Base-by-base conservation (phyloP, 352 stramenopile genomes). In the Pseudoperonospora humuli region DNA sequence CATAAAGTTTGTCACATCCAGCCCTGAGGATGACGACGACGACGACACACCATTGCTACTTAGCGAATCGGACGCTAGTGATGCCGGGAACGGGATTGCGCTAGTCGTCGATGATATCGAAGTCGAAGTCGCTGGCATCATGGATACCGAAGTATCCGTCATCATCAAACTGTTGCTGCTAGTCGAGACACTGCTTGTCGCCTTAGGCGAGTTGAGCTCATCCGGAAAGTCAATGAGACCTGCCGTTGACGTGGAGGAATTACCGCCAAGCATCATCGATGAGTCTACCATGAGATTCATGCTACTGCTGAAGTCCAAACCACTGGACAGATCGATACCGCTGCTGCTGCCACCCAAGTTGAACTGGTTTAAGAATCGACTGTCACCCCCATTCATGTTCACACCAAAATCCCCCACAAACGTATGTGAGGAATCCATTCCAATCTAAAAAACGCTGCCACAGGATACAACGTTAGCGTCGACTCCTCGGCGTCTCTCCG, bases 161-260 rank as follows among this genome's bases (percentile, higher is more conserved):
- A 57, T 48, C 36, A 50, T 54, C 39, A 49, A 53, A 26, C 36
- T 50, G 24, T 40, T 56, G 37, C 45, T 57, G 29, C 38, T 46
- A 28, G 39, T 61, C 23, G 32, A 29, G 11, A 39, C 32, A 19
- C 42, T 50, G 20, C 24, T 54, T 17, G 47, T 33, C 6, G 27
- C 58, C 9, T 47, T 78, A 19, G 79, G 74, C 29, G 80, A 86
- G 39, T 93, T 87, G n/a, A 93, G 64, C 38, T 93, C 81, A 25
- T 89, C 81, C 0, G 81, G 81, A 46, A 93, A 91, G 41, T 91
- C 81, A 25, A 93, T 90, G 50, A 90, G 80, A 3, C 70, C 80
- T 3, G 60, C 42, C 3, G 66, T 65, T 5, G 59, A 46, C 5
- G 48, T 38, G 9, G 42, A 39, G 5, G 57, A 44, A 25, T 40